Conservation (phyloP, 805 yeast species). For the Saccharomyces paradoxus region DNA sequence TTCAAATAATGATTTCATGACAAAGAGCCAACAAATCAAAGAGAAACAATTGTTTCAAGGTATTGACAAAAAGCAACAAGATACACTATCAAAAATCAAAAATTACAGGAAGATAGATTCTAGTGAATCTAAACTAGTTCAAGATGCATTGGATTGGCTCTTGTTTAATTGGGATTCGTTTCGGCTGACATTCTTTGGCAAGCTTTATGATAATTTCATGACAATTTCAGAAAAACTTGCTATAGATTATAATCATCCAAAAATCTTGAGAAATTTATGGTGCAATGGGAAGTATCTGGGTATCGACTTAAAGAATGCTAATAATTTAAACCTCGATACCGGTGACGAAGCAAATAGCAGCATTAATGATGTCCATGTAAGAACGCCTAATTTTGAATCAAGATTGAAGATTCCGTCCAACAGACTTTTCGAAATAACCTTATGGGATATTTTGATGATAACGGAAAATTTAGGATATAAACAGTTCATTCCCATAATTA, state of each 20-base stretch:
- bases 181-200: slow-evolving; percentile 43
- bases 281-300: slow-evolving; percentile 34
- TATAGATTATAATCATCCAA: slow-evolving; percentile 47
- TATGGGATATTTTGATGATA: slow-evolving; percentile 41
- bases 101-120: slow-evolving; percentile 35
- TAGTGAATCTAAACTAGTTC: slow-evolving; percentile 34
- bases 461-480: slow-evolving; percentile 45
- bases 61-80: slow-evolving; percentile 19
- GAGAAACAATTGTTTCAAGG: slow-evolving; percentile 28
- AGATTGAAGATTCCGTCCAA: slow-evolving; percentile 29
- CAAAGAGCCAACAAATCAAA: slow-evolving; percentile 20
- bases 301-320: slow-evolving; percentile 17
- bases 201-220: slow-evolving; percentile 43
- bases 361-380: slow-evolving; percentile 13
- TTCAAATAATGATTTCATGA: slow-evolving; percentile 6
- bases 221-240: slow-evolving; percentile 48
- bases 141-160: slow-evolving; percentile 36
- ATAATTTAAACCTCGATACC: slow-evolving; percentile 7
- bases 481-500: slow-evolving; percentile 33
- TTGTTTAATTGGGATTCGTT: slow-evolving; percentile 34
- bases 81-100: slow-evolving; percentile 20
- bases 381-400: slow-evolving; percentile 18
- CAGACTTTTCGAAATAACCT: slow-evolving; percentile 33
- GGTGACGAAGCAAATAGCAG: background rate
- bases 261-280: slow-evolving; percentile 47